Conservation (phyloP, 2,329 filamentous ascomycete species). For the Xylaria sp. region DNA sequence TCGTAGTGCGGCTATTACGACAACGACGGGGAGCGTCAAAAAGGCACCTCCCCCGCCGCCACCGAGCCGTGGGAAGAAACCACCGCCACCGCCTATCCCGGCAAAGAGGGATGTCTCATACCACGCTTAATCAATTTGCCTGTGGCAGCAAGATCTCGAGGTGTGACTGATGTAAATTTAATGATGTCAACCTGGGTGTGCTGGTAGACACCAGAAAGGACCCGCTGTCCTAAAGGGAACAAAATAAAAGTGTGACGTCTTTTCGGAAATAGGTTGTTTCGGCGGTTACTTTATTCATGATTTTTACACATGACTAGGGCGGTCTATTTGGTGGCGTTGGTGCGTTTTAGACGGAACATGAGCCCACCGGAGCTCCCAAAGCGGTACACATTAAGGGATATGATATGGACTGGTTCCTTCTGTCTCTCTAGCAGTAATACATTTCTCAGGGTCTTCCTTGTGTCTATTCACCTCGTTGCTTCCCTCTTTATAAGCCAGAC, state of each 20-base stretch:
- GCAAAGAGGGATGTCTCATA: conserved; percentile 49
- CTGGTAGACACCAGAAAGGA: neutral
- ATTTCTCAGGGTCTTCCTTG: neutral
- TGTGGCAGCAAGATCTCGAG: neutral
- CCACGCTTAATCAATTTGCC: conserved; percentile 19
- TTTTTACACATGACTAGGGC: conserved; percentile 9
- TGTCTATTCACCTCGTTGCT: neutral
- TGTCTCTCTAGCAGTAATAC: conserved; percentile 10
- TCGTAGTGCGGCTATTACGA: conserved; percentile 34
- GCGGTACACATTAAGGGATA: conserved; percentile 9
- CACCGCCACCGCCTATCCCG: conserved; percentile 65
- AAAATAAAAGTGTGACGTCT: neutral
- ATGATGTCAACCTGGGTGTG: neutral
- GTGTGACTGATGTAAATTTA: neutral
- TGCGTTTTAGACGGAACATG: conserved; percentile 3
- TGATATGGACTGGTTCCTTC: conserved; percentile 31
- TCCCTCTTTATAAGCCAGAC: neutral
- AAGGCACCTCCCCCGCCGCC: conserved; percentile 61
- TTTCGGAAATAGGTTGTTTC: conserved; percentile 2
- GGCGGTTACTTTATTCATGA: neutral
- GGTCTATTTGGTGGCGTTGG: conserved; percentile 25
- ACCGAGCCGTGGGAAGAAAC: conserved; percentile 64
- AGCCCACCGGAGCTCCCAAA: neutral
- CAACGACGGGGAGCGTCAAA: conserved; percentile 40
- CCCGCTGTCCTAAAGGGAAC: neutral